Evolutionary conservation across 352 stramenopile genomes (phyloP).

Genomic region (Phytophthora pisi): DNA sequence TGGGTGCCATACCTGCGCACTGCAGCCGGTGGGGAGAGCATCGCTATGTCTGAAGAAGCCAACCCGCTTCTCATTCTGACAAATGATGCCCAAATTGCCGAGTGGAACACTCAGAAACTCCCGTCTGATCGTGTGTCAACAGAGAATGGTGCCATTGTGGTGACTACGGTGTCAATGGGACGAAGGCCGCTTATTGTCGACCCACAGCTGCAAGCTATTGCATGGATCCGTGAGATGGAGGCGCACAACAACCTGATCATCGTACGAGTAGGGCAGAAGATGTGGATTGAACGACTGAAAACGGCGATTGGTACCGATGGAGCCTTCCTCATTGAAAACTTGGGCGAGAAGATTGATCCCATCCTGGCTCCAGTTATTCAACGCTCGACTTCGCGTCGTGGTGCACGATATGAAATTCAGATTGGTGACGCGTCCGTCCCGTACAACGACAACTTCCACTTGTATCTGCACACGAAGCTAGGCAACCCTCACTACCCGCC

Average conservation of each 20-base stretch:
- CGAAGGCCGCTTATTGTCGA: constrained; percentile 94
- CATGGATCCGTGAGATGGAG: constrained; percentile 94
- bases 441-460: constrained; percentile 94
- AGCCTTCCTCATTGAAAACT: constrained; percentile 95
- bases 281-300: constrained; percentile 95
- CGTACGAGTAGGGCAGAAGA: constrained; percentile 94
- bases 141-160: constrained; percentile 94
- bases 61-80: constrained; percentile 93
- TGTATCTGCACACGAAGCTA: constrained; percentile 96
- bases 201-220: constrained; percentile 93
- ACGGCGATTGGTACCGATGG: constrained; percentile 92
- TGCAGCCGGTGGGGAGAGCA: constrained; percentile 84
- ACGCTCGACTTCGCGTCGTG: constrained; percentile 92
- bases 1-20: constrained; percentile 92
- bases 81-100: constrained; percentile 92
- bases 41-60: constrained; percentile 91
- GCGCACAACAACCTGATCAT: constrained; percentile 91
- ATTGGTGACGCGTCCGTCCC: constrained; percentile 94
- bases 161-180: constrained; percentile 90
- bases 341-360: constrained; percentile 94
- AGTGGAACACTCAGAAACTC: constrained; percentile 94
- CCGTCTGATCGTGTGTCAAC: constrained; percentile 94
- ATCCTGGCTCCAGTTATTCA: constrained; percentile 95
- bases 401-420: constrained; percentile 94
- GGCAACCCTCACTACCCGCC: constrained; percentile 95